These are phyloP conservation scores for Neurospora sp. DNA, from an alignment of 495 filamentous ascomycete genomes.

Conservation along the genomic window DNA sequence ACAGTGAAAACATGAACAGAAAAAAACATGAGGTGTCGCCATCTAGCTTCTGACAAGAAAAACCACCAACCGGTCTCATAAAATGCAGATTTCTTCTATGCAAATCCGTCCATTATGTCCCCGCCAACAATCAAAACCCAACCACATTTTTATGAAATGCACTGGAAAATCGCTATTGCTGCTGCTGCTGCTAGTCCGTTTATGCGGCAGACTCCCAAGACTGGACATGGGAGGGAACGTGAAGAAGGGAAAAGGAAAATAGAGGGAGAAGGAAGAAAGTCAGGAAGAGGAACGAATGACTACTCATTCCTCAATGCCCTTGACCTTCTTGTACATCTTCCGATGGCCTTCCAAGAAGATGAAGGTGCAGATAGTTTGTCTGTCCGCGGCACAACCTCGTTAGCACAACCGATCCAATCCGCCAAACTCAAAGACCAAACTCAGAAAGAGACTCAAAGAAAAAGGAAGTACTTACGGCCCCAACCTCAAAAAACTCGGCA, in stretches of 20 bases:
- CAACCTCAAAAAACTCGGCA: constrained; percentile 88
- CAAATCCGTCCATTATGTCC: not conserved
- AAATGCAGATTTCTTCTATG: not conserved
- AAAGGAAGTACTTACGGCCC: constrained; percentile 41
- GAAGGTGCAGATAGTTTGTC: constrained; percentile 90
- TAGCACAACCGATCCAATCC: not conserved
- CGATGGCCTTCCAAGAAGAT: constrained; percentile 90
- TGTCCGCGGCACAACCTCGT: constrained; percentile 8
- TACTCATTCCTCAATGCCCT: constrained; percentile 29
- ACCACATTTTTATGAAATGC: not conserved
- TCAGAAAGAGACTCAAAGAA: not conserved
- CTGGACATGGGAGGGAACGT: not conserved
- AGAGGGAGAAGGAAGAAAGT: not conserved
- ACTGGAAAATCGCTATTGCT: not conserved
- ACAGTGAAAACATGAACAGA: not conserved
- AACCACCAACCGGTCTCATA: not conserved
- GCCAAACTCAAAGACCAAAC: not conserved
- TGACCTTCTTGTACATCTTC: constrained; percentile 48
- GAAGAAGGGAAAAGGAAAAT: not conserved
- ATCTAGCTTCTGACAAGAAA: not conserved
- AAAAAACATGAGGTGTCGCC: not conserved
- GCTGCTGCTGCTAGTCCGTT: not conserved
- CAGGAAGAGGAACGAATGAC: not conserved
- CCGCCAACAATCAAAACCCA: not conserved
- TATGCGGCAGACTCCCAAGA: not conserved